A percentile compares a stretch with the other conserved stretches of the same genome.
Conservation (phyloP, 345 rosid species). For the Bretschneidera sinensis region DNA sequence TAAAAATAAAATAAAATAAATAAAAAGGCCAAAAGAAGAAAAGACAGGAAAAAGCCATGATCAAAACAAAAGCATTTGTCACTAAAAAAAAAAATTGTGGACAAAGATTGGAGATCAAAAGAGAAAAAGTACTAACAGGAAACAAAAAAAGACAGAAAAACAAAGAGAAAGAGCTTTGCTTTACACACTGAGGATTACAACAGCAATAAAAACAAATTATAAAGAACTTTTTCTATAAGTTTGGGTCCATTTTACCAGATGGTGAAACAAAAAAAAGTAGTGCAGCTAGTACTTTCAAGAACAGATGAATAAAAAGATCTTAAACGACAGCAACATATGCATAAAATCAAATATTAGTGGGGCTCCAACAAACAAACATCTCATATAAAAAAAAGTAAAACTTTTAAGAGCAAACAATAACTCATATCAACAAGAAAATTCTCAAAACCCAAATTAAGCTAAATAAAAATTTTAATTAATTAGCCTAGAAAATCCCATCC, state of each 20-base stretch:
- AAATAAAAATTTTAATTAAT: background rate
- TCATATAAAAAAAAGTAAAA: conserved; percentile 1
- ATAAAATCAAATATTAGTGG: conserved; percentile 26
- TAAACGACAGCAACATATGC: conserved; percentile 18
- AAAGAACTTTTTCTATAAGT: conserved; percentile 15
- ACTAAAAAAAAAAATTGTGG: conserved; percentile 4
- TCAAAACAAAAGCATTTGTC: too few relatives aligned
- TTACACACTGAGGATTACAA: conserved; percentile 23
- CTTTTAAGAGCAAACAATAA: too few relatives aligned
- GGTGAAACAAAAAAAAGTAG: conserved; percentile 7
- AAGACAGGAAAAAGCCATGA: conserved; percentile 17
- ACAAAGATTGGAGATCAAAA: background rate
- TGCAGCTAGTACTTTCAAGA: conserved; percentile 19
- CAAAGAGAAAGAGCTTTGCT: conserved; percentile 13
- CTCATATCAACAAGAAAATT: too few relatives aligned
- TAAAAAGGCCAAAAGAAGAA: background rate
- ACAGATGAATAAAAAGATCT: conserved; percentile 19
- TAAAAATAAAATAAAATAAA: background rate
- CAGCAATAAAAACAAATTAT: conserved; percentile 18
- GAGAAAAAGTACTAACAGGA: background rate
- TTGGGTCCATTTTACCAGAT: conserved; percentile 10
- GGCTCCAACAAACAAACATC: conserved; percentile 19
- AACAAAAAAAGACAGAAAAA: conserved; percentile 23
- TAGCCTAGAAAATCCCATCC: conserved; percentile 16
- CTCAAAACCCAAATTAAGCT: too few relatives aligned